Conservation (phyloP, 2,329 filamentous ascomycete genomes). For the Exophiala xenobiotica region DNA sequence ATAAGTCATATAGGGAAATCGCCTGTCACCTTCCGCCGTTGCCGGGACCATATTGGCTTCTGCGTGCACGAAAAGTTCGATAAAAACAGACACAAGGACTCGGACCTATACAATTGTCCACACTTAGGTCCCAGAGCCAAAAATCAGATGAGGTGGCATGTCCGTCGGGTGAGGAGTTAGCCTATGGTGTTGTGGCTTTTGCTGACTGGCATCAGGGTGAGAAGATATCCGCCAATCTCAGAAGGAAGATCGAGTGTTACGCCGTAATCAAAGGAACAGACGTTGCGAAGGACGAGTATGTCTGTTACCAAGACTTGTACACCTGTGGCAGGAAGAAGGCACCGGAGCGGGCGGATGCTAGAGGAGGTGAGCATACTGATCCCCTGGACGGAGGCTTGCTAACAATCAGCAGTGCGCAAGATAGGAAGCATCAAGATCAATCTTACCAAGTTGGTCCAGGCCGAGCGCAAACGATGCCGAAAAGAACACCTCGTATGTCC, state of each 20-base stretch:
- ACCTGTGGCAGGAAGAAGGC: background rate
- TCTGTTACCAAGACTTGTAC: background rate
- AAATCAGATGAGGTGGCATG: conserved; percentile 17
- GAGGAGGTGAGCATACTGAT: too few species aligned
- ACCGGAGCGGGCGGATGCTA: too few species aligned
- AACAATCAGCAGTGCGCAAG: background rate
- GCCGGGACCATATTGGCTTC: conserved; percentile 24
- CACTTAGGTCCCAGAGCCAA: conserved; percentile 2
- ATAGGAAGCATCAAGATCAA: background rate
- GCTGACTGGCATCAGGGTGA: background rate
- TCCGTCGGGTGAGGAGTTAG: background rate
- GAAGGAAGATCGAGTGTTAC: background rate
- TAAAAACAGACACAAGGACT: conserved; percentile 4
- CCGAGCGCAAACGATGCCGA: background rate
- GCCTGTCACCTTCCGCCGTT: conserved; percentile 11
- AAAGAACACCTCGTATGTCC: too few species aligned
- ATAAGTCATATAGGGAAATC: conserved; percentile 8
- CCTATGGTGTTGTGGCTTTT: background rate
- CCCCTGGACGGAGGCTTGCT: too few species aligned
- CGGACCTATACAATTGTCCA: conserved; percentile 18
- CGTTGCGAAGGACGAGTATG: background rate
- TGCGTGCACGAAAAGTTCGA: conserved; percentile 18
- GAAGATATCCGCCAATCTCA: background rate
- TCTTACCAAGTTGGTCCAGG: background rate
- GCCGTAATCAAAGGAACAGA: background rate